Conservation (phyloP, 768 basidiomycete species). For the Pholiota molesta region DNA sequence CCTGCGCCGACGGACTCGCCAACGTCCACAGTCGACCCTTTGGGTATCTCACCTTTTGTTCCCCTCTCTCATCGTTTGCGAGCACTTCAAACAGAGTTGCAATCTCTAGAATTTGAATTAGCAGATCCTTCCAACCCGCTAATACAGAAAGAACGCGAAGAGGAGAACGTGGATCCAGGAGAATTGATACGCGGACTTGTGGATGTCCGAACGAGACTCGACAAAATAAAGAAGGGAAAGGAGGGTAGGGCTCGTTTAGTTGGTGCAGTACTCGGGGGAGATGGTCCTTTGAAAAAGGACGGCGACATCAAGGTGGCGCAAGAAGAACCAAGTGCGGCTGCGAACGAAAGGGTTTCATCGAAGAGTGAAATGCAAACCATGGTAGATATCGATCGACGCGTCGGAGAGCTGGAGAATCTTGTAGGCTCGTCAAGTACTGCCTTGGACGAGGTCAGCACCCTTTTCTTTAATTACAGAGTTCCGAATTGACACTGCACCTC, state of each 20-base stretch:
- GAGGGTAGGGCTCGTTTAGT: slow-evolving; percentile 71
- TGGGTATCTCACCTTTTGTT: slow-evolving; percentile 34
- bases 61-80: slow-evolving; percentile 64
- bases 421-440: slow-evolving; percentile 82
- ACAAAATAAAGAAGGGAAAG: slow-evolving; percentile 64
- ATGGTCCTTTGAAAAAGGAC: slow-evolving; percentile 17
- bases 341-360: slow-evolving; percentile 21
- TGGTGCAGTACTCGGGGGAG: slow-evolving; percentile 52
- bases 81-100: slow-evolving; percentile 74
- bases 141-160: slow-evolving; percentile 59
- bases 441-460: slow-evolving; percentile 73
- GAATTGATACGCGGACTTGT: slow-evolving; percentile 78
- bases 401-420: slow-evolving; percentile 81
- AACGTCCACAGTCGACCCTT: slow-evolving; percentile 39
- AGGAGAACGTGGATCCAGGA: slow-evolving; percentile 67
- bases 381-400: slow-evolving; percentile 79
- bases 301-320: slow-evolving; percentile 15
- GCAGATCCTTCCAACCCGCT: slow-evolving; percentile 78
- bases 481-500: background rate
- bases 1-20: slow-evolving; percentile 66
- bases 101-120: slow-evolving; percentile 81
- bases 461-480: background rate
- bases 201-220: slow-evolving; percentile 69
- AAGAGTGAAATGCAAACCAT: slow-evolving; percentile 51
- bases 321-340: background rate